Evolutionary conservation across 306 rosid species (phyloP).

Genomic region (Erythrophleum fordii): DNA sequence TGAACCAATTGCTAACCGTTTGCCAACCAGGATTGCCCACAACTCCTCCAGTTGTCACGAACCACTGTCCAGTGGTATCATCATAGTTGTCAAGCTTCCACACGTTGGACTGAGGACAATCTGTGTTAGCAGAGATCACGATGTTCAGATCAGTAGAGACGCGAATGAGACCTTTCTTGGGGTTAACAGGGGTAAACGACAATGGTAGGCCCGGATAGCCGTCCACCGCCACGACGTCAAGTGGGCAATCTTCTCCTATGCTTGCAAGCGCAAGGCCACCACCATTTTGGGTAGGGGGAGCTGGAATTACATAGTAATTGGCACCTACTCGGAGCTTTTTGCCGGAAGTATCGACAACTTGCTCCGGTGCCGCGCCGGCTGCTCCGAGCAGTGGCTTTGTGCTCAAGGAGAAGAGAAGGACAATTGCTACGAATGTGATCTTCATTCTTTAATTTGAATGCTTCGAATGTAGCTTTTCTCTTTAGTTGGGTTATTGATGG

Average conservation of each 20-base stretch:
- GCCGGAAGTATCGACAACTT: constrained; percentile 48
- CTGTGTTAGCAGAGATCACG: constrained; percentile 29
- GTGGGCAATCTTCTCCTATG: constrained; percentile 43
- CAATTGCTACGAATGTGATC: not conserved
- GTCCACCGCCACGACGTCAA: constrained; percentile 49
- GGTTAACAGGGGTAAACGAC: constrained; percentile 35
- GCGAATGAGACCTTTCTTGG: constrained; percentile 39
- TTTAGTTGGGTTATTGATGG: not conserved
- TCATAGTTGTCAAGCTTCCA: constrained; percentile 50
- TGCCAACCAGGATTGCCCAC: constrained; percentile 39
- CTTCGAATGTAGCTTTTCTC: too few species aligned
- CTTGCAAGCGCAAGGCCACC: constrained; percentile 47
- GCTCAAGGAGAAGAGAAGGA: constrained; percentile 37
- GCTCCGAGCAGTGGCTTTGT: constrained; percentile 25
- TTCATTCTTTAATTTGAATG: constrained; percentile 6
- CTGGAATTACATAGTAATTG: constrained; percentile 41
- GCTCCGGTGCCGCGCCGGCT: constrained; percentile 8
- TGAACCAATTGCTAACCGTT: constrained; percentile 52
- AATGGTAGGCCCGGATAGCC: not conserved
- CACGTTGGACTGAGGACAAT: constrained; percentile 44
- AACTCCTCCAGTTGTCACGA: constrained; percentile 43
- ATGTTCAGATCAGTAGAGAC: constrained; percentile 55
- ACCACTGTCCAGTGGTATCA: constrained; percentile 23
- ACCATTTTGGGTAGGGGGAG: constrained; percentile 16
- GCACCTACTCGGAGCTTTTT: constrained; percentile 27